These are phyloP conservation scores for Lathyrus sativus DNA, from an alignment of 306 rosid genomes.

Conservation along the genomic window DNA sequence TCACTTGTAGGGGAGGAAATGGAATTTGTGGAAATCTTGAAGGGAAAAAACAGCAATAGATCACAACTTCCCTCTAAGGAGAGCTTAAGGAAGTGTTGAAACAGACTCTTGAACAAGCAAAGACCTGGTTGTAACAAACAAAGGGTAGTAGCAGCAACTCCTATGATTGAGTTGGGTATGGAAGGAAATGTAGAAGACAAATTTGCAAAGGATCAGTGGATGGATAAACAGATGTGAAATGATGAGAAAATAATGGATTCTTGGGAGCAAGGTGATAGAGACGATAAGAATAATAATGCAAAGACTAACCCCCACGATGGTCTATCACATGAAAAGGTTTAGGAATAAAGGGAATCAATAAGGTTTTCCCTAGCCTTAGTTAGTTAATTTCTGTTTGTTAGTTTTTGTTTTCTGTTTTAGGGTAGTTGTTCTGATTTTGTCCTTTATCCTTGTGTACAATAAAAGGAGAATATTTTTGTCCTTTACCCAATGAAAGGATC, in stretches of 20 bases:
- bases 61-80: not conserved
- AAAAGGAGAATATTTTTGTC: too few species aligned
- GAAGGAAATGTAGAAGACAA: not conserved
- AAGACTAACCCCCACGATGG: not conserved
- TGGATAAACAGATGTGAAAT: not conserved
- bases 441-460: not conserved
- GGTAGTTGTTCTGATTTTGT: not conserved
- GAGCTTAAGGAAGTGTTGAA: not conserved
- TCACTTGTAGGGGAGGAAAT: not conserved
- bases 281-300: too few species aligned
- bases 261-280: not conserved
- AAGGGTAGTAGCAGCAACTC: not conserved
- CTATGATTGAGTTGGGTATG: not conserved
- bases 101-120: not conserved
- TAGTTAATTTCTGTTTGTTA: not conserved
- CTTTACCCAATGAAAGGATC: not conserved
- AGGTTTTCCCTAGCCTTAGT: not conserved
- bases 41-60: not conserved
- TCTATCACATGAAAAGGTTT: not conserved
- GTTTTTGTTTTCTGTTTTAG: not conserved
- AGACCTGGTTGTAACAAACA: not conserved
- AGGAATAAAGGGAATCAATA: not conserved
- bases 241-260: conserved; percentile 5
- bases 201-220: not conserved
- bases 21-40: not conserved